These are phyloP conservation scores for Hemisphaericaspora lyxosophila DNA, from an alignment of 1,139 yeast species.

Conservation along the genomic window DNA sequence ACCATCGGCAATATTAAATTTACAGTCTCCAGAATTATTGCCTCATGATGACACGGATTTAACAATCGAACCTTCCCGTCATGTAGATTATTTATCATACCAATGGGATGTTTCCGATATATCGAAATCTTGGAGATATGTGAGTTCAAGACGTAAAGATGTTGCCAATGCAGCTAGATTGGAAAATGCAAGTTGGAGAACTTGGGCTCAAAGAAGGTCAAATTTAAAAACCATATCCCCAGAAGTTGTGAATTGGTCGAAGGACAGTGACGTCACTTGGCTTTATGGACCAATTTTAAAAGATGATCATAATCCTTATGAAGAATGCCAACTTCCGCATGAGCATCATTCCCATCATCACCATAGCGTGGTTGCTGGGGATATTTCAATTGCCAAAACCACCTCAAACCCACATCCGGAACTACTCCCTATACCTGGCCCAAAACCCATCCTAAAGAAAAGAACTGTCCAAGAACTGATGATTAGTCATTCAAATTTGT, in stretches of 20 bases:
- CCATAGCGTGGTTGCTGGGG: constrained; percentile 47
- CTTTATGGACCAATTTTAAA: constrained; percentile 75
- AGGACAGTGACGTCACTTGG: constrained; percentile 80
- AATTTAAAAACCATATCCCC: constrained; percentile 69
- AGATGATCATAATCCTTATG: constrained; percentile 36
- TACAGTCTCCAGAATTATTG: constrained; percentile 37
- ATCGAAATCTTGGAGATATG: constrained; percentile 92
- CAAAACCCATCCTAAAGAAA: constrained; percentile 80
- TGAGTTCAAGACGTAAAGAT: constrained; percentile 75
- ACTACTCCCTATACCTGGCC: constrained; percentile 19
- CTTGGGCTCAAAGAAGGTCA: constrained; percentile 79
- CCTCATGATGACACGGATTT: constrained; percentile 88
- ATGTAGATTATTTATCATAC: constrained; percentile 92
- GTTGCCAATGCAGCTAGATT: constrained; percentile 67
- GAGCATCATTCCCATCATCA: constrained; percentile 6
- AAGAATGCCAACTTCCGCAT: constrained; percentile 14
- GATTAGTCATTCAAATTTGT: constrained; percentile 56
- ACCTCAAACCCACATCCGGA: constrained; percentile 17
- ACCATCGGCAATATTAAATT: constrained; percentile 11
- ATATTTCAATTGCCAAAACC: constrained; percentile 29
- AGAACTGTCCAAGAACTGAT: constrained; percentile 77
- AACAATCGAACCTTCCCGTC: constrained; percentile 76
- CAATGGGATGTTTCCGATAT: constrained; percentile 95
- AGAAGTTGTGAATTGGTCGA: constrained; percentile 74
- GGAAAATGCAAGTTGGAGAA: constrained; percentile 83